These are phyloP conservation scores for Ilex asprella DNA, from an alignment of 257 asterid genomes.

Conservation along the genomic window DNA sequence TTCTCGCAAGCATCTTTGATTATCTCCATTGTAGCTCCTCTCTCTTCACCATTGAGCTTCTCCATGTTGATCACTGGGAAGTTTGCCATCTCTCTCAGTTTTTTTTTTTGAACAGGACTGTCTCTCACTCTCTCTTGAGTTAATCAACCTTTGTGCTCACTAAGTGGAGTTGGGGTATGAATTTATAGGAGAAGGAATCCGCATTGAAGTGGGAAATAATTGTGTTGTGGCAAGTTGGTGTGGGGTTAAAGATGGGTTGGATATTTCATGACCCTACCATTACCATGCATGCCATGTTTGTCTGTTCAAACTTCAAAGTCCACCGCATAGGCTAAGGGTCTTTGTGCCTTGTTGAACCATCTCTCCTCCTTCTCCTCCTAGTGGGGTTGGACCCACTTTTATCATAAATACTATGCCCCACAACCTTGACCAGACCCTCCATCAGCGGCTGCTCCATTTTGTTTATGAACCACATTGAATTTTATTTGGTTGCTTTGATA, in stretches of 20 bases:
- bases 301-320: too few relatives aligned
- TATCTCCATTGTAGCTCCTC: conserved; percentile 5
- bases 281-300: too few relatives aligned
- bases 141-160: not conserved
- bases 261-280: not conserved
- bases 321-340: too few relatives aligned
- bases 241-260: not conserved
- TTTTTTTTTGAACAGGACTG: not conserved
- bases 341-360: too few relatives aligned
- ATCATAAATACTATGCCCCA: too few relatives aligned
- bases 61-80: conserved; percentile 19
- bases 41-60: conserved; percentile 14
- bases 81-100: conserved; percentile 10
- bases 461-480: too few relatives aligned
- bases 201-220: not conserved
- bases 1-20: conserved; percentile 22
- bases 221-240: not conserved
- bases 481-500: too few relatives aligned
- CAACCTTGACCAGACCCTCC: too few relatives aligned
- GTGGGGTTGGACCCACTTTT: too few relatives aligned
- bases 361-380: too few relatives aligned
- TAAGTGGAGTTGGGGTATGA: not conserved
- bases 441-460: too few relatives aligned
- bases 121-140: not conserved
- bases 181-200: conserved; percentile 7